phyloP scores from a whole-genome alignment of 257 asterid genomes.

The Paulownia fortunei region DNA sequence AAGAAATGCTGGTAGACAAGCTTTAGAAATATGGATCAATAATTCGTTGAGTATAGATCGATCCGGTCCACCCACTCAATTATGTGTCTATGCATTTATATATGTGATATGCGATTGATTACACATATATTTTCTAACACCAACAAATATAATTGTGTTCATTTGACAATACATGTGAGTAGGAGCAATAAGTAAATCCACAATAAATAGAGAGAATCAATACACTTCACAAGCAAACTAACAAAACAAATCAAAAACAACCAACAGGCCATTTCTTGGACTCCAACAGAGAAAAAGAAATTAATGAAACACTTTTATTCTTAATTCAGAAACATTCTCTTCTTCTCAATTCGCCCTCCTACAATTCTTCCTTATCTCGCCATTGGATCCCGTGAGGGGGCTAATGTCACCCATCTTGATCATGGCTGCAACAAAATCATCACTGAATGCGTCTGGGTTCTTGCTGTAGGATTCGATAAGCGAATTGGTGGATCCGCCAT shows the following conservation, averaged over 20 bases:
- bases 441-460: constrained; percentile 27
- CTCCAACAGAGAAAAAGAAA: neutral
- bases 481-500: constrained; percentile 41
- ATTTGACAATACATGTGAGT: no score
- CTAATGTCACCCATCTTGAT: constrained; percentile 52
- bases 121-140: no score
- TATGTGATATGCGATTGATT: no score
- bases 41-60: no score
- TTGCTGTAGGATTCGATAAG: constrained; percentile 43
- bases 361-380: constrained; percentile 46
- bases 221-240: neutral
- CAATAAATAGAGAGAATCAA: neutral
- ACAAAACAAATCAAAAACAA: neutral
- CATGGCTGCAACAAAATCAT: constrained; percentile 53
- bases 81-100: no score
- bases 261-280: neutral
- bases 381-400: constrained; percentile 53
- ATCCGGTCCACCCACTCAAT: no score
- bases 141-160: no score
- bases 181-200: no score
- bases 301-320: neutral
- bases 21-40: no score
- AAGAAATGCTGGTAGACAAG: no score
- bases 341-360: constrained; percentile 21
- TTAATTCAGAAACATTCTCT: neutral